Percentiles rank a stretch among this genome's conserved stretches.
These are phyloP conservation scores for Spatholobus suberectus DNA, from an alignment of 306 rosid genomes.

Conservation along the genomic window DNA sequence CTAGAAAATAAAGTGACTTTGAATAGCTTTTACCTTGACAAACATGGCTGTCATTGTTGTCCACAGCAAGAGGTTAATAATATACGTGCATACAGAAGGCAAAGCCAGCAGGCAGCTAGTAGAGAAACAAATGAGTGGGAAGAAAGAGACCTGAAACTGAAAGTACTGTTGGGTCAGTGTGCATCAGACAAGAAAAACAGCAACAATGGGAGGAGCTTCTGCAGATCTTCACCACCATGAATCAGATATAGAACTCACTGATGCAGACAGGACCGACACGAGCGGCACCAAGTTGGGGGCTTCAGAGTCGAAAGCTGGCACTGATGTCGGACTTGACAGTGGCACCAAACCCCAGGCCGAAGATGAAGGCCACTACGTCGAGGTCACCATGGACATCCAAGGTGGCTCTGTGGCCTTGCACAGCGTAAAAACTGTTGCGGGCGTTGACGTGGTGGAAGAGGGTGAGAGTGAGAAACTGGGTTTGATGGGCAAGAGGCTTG, in stretches of 20 bases:
- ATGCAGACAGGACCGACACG: constrained; percentile 30
- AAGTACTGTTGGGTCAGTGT: constrained; percentile 24
- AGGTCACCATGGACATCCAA: constrained; percentile 57
- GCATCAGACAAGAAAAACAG: constrained; percentile 12
- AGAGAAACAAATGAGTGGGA: constrained; percentile 42
- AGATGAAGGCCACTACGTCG: constrained; percentile 45
- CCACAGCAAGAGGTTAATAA: constrained; percentile 14
- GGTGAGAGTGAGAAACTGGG: constrained; percentile 38
- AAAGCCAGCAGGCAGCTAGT: constrained; percentile 15
- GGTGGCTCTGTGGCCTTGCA: constrained; percentile 56
- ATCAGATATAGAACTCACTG: constrained; percentile 45
- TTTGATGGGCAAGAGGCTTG: constrained; percentile 46
- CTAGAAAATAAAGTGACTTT: constrained; percentile 6
- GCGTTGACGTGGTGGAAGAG: constrained; percentile 15
- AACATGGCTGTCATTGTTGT: constrained; percentile 6
- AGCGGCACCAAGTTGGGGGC: constrained; percentile 16
- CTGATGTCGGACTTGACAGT: constrained; percentile 21
- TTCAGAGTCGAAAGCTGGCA: constrained; percentile 38
- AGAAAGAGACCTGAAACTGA: constrained; percentile 43
- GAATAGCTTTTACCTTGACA: not conserved
- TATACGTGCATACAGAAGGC: constrained; percentile 1
- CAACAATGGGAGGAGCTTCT: constrained; percentile 38
- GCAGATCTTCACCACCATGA: constrained; percentile 48
- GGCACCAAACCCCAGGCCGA: constrained; percentile 39
- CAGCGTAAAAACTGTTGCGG: constrained; percentile 47